Conservation (phyloP, 1,284 basidiomycete species). For the Rhodotorula sp. region DNA sequence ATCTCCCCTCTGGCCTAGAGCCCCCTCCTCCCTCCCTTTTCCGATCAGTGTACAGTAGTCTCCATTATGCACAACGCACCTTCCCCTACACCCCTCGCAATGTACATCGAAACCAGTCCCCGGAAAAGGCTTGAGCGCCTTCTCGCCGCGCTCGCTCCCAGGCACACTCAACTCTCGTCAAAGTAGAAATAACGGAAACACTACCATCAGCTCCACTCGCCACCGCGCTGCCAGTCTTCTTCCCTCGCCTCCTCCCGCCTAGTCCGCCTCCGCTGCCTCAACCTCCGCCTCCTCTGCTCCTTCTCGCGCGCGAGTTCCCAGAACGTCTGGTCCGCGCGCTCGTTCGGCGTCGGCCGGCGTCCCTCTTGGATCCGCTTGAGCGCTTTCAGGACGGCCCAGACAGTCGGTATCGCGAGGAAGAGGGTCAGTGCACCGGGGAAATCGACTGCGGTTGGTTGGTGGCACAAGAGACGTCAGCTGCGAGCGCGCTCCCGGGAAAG, state of each 20-base stretch:
- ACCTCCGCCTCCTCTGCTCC: background rate
- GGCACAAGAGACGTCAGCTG: background rate
- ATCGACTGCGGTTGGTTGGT: background rate
- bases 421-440: constrained; percentile 31
- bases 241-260: background rate
- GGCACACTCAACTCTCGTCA: too few relatives aligned
- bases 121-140: too few relatives aligned
- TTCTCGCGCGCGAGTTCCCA: constrained; percentile 13
- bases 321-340: constrained; percentile 27
- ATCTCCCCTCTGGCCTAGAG: constrained; percentile 37
- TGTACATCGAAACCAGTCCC: background rate
- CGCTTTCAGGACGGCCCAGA: constrained; percentile 33
- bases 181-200: background rate
- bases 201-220: background rate
- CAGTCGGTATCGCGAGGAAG: constrained; percentile 41
- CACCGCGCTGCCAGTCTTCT: background rate
- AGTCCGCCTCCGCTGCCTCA: background rate
- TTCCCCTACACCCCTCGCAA: background rate
- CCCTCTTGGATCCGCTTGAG: constrained; percentile 29
- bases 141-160: too few relatives aligned
- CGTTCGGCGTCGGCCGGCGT: constrained; percentile 17
- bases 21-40: background rate
- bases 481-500: background rate
- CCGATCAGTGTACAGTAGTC: background rate
- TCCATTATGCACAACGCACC: background rate